These are phyloP conservation scores for Cyberlindnera mrakii DNA, from an alignment of 805 yeast species.

Conservation along the genomic window DNA sequence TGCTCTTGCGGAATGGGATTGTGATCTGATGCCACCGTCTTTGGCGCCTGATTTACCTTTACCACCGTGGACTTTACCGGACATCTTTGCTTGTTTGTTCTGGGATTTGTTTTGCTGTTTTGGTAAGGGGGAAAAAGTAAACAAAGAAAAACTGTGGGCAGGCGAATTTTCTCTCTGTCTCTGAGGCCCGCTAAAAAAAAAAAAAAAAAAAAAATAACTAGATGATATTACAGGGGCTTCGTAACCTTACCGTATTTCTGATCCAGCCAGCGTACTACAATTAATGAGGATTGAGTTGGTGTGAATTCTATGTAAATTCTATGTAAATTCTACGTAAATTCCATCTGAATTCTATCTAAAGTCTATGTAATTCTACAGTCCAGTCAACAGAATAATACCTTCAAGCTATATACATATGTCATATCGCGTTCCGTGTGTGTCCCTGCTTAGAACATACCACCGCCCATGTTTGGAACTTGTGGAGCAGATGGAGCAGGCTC, in stretches of 20 bases:
- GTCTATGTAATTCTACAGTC: too few species aligned
- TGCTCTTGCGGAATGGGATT: slow-evolving; percentile 90
- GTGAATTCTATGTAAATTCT: too few species aligned
- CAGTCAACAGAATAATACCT: neutral
- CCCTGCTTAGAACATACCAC: slow-evolving; percentile 38
- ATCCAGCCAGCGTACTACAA: too few species aligned
- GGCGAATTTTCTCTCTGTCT: too few species aligned
- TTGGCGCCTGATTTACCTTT: slow-evolving; percentile 91
- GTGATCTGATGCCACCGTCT: slow-evolving; percentile 55
- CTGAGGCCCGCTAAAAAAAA: neutral
- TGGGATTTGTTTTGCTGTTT: slow-evolving; percentile 7
- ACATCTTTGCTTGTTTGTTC: slow-evolving; percentile 41
- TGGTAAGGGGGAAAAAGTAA: slow-evolving; percentile 6
- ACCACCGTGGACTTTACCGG: slow-evolving; percentile 96
- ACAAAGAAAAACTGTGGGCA: slow-evolving; percentile 4
- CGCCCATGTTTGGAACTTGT: slow-evolving; percentile 53
- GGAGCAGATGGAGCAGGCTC: slow-evolving; percentile 57
- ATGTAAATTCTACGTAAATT: too few species aligned
- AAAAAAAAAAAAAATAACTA: neutral
- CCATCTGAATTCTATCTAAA: too few species aligned
- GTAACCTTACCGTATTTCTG: neutral
- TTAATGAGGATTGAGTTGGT: too few species aligned
- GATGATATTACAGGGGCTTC: neutral
- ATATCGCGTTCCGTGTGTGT: too few species aligned
- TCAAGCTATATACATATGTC: slow-evolving; percentile 7